Percentiles rank a stretch among this genome's conserved stretches.
phyloP scores from a whole-genome alignment of 1,284 basidiomycete genomes.

The Ustilago trichophora region DNA sequence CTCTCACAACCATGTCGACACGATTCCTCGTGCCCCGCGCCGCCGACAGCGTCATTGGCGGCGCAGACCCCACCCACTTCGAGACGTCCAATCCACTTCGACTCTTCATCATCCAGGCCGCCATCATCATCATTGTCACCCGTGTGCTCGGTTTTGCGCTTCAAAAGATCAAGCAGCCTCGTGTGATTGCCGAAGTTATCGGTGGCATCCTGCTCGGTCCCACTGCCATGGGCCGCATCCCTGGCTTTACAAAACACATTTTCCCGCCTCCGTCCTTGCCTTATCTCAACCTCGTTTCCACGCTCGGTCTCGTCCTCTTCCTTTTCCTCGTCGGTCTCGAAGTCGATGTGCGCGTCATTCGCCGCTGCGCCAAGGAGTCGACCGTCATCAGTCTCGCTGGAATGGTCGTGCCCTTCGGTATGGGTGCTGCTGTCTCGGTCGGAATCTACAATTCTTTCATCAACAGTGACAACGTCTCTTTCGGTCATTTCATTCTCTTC shows the following conservation, averaged over 20 bases:
- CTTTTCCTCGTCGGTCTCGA: conserved; percentile 91
- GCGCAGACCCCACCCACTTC: conserved; percentile 75
- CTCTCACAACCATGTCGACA: conserved; percentile 12
- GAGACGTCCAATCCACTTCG: conserved; percentile 76
- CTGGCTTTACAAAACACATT: conserved; percentile 61
- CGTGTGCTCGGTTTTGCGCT: conserved; percentile 76
- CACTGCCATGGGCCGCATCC: conserved; percentile 61
- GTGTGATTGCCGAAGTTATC: conserved; percentile 87
- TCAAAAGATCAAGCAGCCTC: conserved; percentile 78
- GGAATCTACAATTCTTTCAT: conserved; percentile 85
- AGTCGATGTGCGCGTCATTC: conserved; percentile 82
- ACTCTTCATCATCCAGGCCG: conserved; percentile 83
- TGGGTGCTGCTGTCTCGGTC: conserved; percentile 83
- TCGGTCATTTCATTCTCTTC: conserved; percentile 92
- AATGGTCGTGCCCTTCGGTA: conserved; percentile 80
- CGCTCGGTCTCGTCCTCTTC: conserved; percentile 74
- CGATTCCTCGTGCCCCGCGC: conserved; percentile 35
- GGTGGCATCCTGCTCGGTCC: conserved; percentile 77
- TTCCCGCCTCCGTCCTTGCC: conserved; percentile 72
- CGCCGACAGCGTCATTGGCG: conserved; percentile 71
- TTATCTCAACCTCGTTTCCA: conserved; percentile 87
- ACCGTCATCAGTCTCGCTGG: conserved; percentile 72
- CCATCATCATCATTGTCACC: conserved; percentile 73
- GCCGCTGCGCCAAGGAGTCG: conserved; percentile 63
- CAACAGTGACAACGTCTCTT: conserved; percentile 71